A percentile compares a stretch with the other conserved stretches of the same genome.
These are phyloP conservation scores for Xylaria sp. DNA, from an alignment of 2,329 filamentous ascomycete species.

Conservation along the genomic window DNA sequence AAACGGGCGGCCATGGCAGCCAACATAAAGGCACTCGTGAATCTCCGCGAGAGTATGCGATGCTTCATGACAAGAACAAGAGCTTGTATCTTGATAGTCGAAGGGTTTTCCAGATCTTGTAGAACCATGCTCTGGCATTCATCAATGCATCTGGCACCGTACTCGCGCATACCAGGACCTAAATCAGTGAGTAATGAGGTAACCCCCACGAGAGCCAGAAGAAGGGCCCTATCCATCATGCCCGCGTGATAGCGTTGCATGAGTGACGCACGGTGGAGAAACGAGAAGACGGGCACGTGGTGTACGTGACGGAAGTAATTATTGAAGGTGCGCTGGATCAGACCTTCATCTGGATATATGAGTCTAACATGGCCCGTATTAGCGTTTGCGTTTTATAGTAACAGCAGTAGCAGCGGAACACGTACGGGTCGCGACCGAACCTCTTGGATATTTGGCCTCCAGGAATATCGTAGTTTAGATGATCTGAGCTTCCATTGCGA, in stretches of 20 bases:
- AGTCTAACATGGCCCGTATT: conserved; percentile 46
- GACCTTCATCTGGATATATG: conserved; percentile 50
- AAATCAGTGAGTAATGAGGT: conserved; percentile 62
- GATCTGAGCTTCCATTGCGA: conserved; percentile 37
- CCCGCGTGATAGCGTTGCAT: conserved; percentile 65
- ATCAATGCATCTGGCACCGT: conserved; percentile 60
- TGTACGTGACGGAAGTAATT: conserved; percentile 65
- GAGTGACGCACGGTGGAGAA: conserved; percentile 63
- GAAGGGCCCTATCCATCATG: conserved; percentile 59
- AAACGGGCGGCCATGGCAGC: conserved; percentile 53
- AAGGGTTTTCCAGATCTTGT: conserved; percentile 59
- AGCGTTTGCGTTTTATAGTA: conserved; percentile 28
- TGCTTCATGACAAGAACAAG: conserved; percentile 55
- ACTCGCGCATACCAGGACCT: conserved; percentile 57
- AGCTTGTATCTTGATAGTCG: conserved; percentile 59
- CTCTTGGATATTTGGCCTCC: conserved; percentile 27
- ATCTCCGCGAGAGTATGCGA: conserved; percentile 52
- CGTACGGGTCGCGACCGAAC: conserved; percentile 36
- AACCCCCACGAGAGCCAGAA: conserved; percentile 61
- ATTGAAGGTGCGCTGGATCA: conserved; percentile 60
- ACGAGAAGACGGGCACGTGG: conserved; percentile 64
- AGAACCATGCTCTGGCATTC: conserved; percentile 60
- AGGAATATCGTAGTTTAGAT: conserved; percentile 30
- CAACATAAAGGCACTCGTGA: conserved; percentile 55
- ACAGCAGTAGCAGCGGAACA: conserved; percentile 28